Evolutionary conservation across 2,329 filamentous ascomycete species (phyloP).

Genomic region (Chaetomium globosum): DNA sequence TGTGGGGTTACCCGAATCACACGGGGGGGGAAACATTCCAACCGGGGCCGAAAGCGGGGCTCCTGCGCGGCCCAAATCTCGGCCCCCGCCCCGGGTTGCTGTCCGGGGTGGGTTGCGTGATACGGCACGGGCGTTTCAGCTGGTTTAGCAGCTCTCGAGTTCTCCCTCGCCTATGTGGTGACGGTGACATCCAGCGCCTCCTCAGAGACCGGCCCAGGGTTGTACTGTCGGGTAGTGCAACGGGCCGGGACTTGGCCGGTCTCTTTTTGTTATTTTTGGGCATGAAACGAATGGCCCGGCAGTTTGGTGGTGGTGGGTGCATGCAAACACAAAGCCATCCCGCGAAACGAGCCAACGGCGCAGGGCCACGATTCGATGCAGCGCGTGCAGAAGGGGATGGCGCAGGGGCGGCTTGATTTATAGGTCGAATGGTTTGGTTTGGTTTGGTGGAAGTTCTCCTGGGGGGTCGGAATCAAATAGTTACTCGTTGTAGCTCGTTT

Average conservation of each 20-base stretch:
- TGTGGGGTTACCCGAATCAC: background rate
- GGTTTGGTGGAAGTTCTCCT: too few species aligned
- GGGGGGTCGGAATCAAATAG: background rate
- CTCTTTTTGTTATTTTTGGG: conserved; percentile 13
- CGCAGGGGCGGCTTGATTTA: background rate
- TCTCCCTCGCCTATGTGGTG: background rate
- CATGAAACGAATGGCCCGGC: conserved; percentile 13
- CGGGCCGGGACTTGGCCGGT: background rate
- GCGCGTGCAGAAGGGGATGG: background rate
- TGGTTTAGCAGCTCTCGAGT: background rate
- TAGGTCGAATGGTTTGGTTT: background rate
- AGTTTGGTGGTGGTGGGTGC: background rate
- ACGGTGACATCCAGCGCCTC: background rate
- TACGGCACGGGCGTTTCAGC: conserved; percentile 11
- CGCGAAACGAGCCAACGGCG: background rate
- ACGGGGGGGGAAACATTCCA: background rate
- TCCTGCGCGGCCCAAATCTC: background rate
- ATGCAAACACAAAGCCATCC: background rate
- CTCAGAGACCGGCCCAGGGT: background rate
- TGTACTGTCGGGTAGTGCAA: background rate
- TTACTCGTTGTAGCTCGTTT: too few species aligned
- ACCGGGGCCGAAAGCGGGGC: background rate
- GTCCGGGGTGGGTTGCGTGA: background rate
- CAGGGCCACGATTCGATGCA: conserved; percentile 1
- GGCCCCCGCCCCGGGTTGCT: background rate